Evolutionary conservation across 1,284 basidiomycete genomes (phyloP).

Genomic region (Cutaneotrichosporon dermatis): DNA sequence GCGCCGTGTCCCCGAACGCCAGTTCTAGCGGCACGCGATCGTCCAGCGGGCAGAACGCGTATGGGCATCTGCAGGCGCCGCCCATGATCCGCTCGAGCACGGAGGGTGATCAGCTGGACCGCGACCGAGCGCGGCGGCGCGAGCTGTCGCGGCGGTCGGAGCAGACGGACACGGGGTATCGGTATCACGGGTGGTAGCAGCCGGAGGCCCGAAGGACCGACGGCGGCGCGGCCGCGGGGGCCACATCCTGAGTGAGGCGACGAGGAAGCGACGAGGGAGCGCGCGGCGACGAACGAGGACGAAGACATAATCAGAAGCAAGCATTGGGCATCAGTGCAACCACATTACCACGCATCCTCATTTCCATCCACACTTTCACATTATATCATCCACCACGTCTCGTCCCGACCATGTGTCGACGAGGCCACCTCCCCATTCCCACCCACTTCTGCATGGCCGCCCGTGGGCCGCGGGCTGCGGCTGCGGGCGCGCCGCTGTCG

Average conservation of each 20-base stretch:
- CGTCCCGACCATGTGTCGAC: background rate
- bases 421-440: background rate
- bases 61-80: slow-evolving; percentile 20
- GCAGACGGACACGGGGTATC: slow-evolving; percentile 37
- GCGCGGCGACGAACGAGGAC: too few relatives aligned
- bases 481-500: background rate
- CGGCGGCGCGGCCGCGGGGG: too few relatives aligned
- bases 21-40: background rate
- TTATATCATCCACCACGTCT: too few relatives aligned
- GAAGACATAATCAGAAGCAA: too few relatives aligned
- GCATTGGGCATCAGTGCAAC: too few relatives aligned
- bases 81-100: slow-evolving; percentile 37
- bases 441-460: background rate
- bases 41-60: background rate
- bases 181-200: slow-evolving; percentile 41
- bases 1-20: too few relatives aligned
- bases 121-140: slow-evolving; percentile 11
- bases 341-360: too few relatives aligned
- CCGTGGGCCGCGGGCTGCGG: background rate
- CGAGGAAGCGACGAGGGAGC: background rate
- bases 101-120: slow-evolving; percentile 26
- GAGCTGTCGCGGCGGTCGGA: slow-evolving; percentile 28
- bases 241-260: background rate
- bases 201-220: too few relatives aligned
- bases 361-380: too few relatives aligned